A percentile compares a stretch with the other conserved stretches of the same genome.
These are phyloP conservation scores for Herpetospermum pedunculosum DNA, from an alignment of 306 rosid genomes.

Conservation along the genomic window DNA sequence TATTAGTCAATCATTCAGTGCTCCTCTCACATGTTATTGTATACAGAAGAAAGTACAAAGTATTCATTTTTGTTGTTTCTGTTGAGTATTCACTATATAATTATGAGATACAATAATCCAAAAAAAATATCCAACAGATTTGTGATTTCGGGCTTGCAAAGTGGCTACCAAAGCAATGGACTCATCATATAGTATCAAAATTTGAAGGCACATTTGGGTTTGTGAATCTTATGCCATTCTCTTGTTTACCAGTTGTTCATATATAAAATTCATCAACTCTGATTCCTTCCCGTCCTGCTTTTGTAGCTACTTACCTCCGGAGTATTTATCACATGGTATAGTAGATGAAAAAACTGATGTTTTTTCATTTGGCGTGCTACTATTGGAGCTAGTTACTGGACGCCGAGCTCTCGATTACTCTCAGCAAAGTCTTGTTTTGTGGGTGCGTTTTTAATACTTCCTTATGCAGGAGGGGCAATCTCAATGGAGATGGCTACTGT, in stretches of 20 bases:
- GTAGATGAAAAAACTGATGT: conserved; percentile 94
- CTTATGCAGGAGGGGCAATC: not conserved
- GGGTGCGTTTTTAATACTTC: conserved; percentile 41
- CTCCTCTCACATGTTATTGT: not conserved
- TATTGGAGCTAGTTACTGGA: conserved; percentile 80
- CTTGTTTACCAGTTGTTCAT: not conserved
- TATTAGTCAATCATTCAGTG: not conserved
- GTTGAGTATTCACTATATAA: not conserved
- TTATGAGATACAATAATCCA: not conserved
- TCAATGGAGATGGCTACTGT: not conserved
- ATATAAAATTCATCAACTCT: not conserved
- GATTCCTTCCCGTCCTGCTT: not conserved
- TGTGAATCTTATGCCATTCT: conserved; percentile 16
- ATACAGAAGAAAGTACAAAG: not conserved
- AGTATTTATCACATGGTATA: conserved; percentile 82
- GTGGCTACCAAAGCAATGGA: conserved; percentile 94
- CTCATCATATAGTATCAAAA: conserved; percentile 74
- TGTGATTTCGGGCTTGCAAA: conserved; percentile 98
- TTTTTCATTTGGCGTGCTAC: conserved; percentile 80
- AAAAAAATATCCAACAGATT: conserved; percentile 27
- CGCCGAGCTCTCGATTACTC: conserved; percentile 93
- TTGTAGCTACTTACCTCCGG: conserved; percentile 85
- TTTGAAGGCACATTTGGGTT: conserved; percentile 99
- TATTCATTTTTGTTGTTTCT: conserved; percentile 3
- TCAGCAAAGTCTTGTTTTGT: conserved; percentile 86